A percentile compares a stretch with the other conserved stretches of the same genome.
These are phyloP conservation scores for Lentinula aciculospora DNA, from an alignment of 768 basidiomycete species.

Conservation along the genomic window DNA sequence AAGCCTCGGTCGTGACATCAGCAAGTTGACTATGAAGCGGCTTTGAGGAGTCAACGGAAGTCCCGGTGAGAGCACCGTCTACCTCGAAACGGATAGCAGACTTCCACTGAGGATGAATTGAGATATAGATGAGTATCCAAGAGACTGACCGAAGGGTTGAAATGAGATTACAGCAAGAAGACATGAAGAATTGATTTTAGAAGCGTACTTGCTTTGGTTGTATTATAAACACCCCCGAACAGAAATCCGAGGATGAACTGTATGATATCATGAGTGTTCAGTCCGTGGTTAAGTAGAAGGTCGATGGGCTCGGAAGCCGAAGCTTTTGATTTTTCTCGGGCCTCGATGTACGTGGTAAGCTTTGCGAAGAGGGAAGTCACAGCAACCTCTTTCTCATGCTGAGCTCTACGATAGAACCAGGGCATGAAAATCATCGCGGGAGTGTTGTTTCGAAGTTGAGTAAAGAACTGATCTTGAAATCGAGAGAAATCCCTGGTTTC, in stretches of 20 bases:
- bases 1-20: constrained; percentile 26
- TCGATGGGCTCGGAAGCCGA: constrained; percentile 28
- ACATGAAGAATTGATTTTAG: too few species aligned
- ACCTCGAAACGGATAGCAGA: constrained; percentile 22
- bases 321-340: constrained; percentile 17
- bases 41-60: constrained; percentile 18
- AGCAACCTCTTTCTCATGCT: constrained; percentile 22
- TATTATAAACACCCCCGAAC: constrained; percentile 32
- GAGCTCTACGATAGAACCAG: constrained; percentile 26
- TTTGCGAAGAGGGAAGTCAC: constrained; percentile 23
- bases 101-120: constrained; percentile 28
- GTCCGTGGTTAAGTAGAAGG: constrained; percentile 24
- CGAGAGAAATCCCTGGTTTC: constrained; percentile 17
- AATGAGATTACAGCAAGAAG: background rate
- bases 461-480: constrained; percentile 23
- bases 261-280: constrained; percentile 20
- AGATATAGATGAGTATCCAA: constrained; percentile 30
- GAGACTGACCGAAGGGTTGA: constrained; percentile 20
- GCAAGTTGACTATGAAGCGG: constrained; percentile 28
- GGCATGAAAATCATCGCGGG: constrained; percentile 26
- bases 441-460: constrained; percentile 27
- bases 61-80: constrained; percentile 20
- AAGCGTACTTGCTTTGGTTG: constrained; percentile 25
- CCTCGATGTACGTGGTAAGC: constrained; percentile 21
- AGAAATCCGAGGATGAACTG: constrained; percentile 27